Evolutionary conservation across 176 grass and related monocot genomes (phyloP).

Genomic region (Oryza longistaminata): DNA sequence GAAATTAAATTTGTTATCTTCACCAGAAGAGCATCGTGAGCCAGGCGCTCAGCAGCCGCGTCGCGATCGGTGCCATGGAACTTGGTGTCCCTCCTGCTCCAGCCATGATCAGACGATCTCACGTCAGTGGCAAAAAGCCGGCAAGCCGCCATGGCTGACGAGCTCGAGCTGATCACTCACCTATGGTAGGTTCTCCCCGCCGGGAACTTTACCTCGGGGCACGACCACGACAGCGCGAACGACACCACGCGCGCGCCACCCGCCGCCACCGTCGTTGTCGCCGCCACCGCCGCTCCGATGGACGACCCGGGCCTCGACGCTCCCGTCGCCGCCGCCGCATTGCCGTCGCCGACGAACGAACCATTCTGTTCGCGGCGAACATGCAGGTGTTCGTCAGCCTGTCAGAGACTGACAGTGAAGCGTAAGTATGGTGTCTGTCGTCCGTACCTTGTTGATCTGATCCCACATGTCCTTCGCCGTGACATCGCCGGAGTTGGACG

Average conservation of each 20-base stretch:
- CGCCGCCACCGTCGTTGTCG: conserved; percentile 50
- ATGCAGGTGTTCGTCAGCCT: not conserved
- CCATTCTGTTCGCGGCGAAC: conserved; percentile 53
- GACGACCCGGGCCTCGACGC: conserved; percentile 63
- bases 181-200: conserved; percentile 75
- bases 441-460: conserved; percentile 62
- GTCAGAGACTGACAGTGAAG: not conserved
- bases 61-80: conserved; percentile 67
- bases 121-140: too few relatives aligned
- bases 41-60: conserved; percentile 58
- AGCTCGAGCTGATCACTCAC: too few relatives aligned
- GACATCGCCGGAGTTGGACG: conserved; percentile 50
- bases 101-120: not conserved
- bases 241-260: conserved; percentile 57
- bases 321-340: conserved; percentile 9
- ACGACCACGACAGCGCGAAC: conserved; percentile 85
- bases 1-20: conserved; percentile 10
- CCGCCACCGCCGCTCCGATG: conserved; percentile 80
- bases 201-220: conserved; percentile 81
- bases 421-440: too few relatives aligned
- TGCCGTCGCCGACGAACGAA: conserved; percentile 37
- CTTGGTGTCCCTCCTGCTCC: conserved; percentile 74
- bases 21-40: conserved; percentile 74
- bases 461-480: conserved; percentile 77
- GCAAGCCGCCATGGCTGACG: too few relatives aligned